These are phyloP conservation scores for Phylloporus gajari DNA, from an alignment of 1,284 basidiomycete genomes.

Conservation along the genomic window DNA sequence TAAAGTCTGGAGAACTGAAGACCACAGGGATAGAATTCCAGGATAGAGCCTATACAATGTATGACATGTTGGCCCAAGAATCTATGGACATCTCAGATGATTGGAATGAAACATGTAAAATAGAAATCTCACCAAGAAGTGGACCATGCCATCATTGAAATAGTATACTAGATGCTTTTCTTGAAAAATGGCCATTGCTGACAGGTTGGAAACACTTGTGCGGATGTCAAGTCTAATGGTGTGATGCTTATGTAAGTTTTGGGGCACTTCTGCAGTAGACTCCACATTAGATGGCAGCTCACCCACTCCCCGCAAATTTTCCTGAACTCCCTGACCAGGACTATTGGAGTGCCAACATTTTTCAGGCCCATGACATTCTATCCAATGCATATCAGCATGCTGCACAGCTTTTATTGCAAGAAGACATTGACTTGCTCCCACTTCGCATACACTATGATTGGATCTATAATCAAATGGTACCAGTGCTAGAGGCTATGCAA, in stretches of 20 bases:
- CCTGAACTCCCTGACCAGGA: not conserved
- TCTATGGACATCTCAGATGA: not conserved
- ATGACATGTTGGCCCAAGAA: not conserved
- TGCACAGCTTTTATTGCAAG: conserved; percentile 11
- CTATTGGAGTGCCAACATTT: conserved; percentile 8
- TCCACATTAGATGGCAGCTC: too few species aligned
- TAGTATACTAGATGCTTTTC: too few species aligned
- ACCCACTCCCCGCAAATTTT: not conserved
- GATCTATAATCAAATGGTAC: conserved; percentile 19
- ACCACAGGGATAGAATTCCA: conserved; percentile 14
- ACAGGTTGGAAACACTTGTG: too few species aligned
- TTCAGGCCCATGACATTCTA: conserved; percentile 21
- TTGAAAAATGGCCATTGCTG: too few species aligned
- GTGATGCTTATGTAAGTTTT: too few species aligned
- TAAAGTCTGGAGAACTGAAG: conserved; percentile 10
- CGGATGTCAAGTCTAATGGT: too few species aligned
- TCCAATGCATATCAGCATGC: conserved; percentile 16
- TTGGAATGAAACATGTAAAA: too few species aligned
- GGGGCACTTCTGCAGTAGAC: too few species aligned
- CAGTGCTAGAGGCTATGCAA: conserved; percentile 23
- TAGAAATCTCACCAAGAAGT: too few species aligned
- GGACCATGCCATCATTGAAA: too few species aligned
- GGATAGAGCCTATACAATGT: conserved; percentile 17
- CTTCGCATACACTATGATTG: conserved; percentile 23
- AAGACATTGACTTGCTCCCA: conserved; percentile 21